Conservation (phyloP, 257 asterid genomes). For the Capsicum chinense region DNA sequence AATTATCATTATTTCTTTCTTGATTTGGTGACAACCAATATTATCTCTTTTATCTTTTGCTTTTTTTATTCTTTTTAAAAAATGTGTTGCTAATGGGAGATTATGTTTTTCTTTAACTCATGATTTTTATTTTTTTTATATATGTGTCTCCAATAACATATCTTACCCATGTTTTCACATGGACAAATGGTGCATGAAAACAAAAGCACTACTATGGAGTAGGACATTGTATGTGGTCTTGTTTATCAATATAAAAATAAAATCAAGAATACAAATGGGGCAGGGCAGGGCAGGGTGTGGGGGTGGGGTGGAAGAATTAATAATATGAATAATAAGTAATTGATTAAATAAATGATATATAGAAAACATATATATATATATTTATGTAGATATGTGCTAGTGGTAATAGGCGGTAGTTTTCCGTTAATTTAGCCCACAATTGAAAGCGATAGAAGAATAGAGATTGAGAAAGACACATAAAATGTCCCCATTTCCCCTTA, state of each 20-base stretch:
- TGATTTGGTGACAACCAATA: background rate
- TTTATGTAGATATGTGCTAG: background rate
- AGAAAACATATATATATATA: too few species aligned
- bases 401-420: slow-evolving; percentile 42
- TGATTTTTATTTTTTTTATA: background rate
- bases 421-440: slow-evolving; percentile 42
- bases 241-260: background rate
- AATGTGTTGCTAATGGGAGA: background rate
- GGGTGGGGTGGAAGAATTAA: background rate
- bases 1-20: background rate
- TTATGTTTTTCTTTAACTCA: background rate
- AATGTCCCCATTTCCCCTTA: slow-evolving; percentile 44
- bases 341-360: background rate
- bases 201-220: slow-evolving; percentile 44
- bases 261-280: background rate
- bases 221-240: slow-evolving; percentile 51
- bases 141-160: slow-evolving; percentile 19
- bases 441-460: slow-evolving; percentile 53
- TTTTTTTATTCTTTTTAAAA: too few species aligned
- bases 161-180: slow-evolving; percentile 33
- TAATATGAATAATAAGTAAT: background rate
- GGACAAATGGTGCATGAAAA: slow-evolving; percentile 38
- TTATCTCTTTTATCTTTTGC: background rate
- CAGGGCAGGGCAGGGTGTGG: background rate
- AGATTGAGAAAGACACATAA: slow-evolving; percentile 39